These are phyloP conservation scores for Magnolia changhungtana DNA, from an alignment of 164 flowering plant species.

Conservation along the genomic window DNA sequence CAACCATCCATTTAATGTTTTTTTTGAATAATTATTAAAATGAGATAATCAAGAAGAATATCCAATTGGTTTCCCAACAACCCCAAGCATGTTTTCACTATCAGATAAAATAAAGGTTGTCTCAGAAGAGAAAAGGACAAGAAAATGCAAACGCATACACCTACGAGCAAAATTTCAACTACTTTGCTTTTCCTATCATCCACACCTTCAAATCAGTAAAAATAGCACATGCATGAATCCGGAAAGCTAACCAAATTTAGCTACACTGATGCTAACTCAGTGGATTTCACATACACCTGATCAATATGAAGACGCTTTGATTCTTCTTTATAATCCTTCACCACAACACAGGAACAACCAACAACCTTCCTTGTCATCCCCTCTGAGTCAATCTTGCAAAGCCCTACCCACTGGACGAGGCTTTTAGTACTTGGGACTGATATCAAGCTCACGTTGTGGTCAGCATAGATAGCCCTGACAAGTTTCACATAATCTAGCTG, in stretches of 20 bases:
- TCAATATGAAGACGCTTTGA: slow-evolving; percentile 48
- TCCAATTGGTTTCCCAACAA: not conserved
- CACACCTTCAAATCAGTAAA: not conserved
- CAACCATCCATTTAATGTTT: no score
- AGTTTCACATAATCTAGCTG: slow-evolving; percentile 75
- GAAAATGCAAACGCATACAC: not conserved
- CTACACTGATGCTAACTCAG: slow-evolving; percentile 14
- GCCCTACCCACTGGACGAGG: slow-evolving; percentile 84
- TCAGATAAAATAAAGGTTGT: not conserved
- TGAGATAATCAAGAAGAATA: not conserved
- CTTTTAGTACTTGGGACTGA: slow-evolving; percentile 76
- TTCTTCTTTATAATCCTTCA: slow-evolving; percentile 72
- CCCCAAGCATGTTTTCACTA: not conserved
- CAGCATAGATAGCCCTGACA: slow-evolving; percentile 74
- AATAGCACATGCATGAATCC: not conserved
- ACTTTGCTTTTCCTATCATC: not conserved
- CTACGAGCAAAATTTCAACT: not conserved
- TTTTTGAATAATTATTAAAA: no score
- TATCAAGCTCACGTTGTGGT: slow-evolving; percentile 59
- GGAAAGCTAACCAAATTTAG: not conserved
- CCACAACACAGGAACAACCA: slow-evolving; percentile 72
- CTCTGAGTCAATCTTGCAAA: slow-evolving; percentile 86
- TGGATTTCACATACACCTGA: slow-evolving; percentile 51
- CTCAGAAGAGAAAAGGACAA: not conserved
- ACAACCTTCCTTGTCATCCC: slow-evolving; percentile 90